These are phyloP conservation scores for Aspergillus tamarii DNA, from an alignment of 2,329 filamentous ascomycete genomes.

Conservation along the genomic window DNA sequence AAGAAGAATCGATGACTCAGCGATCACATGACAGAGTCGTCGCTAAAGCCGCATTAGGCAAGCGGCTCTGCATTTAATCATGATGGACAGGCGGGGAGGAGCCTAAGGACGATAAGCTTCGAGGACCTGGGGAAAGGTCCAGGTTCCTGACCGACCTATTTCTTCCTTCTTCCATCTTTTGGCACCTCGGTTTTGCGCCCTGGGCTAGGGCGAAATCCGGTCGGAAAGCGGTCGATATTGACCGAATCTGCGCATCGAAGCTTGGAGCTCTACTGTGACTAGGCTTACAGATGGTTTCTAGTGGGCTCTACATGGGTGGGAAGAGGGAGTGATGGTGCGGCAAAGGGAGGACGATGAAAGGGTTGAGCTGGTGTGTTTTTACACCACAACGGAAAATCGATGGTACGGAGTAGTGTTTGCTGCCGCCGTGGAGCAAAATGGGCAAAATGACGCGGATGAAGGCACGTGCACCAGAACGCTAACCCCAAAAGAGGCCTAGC, in stretches of 20 bases:
- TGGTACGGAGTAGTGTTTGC: background rate
- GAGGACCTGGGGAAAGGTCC: conserved; percentile 18
- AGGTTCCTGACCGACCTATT: conserved; percentile 11
- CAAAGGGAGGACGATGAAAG: background rate
- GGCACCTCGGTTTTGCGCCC: background rate
- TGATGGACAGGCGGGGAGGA: conserved; percentile 30
- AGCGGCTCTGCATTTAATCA: conserved; percentile 21
- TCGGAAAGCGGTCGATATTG: background rate
- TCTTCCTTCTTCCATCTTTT: conserved; percentile 8
- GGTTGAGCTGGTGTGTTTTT: conserved; percentile 1
- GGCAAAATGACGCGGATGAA: conserved; percentile 8
- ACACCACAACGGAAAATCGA: background rate
- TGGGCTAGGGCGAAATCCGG: background rate
- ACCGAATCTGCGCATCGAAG: background rate
- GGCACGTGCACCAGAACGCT: conserved; percentile 13
- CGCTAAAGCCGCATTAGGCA: conserved; percentile 15
- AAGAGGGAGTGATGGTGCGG: conserved; percentile 2
- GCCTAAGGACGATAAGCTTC: conserved; percentile 39
- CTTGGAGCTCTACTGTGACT: background rate
- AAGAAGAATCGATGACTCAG: conserved; percentile 20
- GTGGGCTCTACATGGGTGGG: background rate
- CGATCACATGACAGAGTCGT: conserved; percentile 23
- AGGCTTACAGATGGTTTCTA: background rate
- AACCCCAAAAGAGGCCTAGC: conserved; percentile 12
- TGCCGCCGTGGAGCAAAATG: conserved; percentile 1